Conservation (phyloP, 345 rosid genomes). For the Citrus medica region DNA sequence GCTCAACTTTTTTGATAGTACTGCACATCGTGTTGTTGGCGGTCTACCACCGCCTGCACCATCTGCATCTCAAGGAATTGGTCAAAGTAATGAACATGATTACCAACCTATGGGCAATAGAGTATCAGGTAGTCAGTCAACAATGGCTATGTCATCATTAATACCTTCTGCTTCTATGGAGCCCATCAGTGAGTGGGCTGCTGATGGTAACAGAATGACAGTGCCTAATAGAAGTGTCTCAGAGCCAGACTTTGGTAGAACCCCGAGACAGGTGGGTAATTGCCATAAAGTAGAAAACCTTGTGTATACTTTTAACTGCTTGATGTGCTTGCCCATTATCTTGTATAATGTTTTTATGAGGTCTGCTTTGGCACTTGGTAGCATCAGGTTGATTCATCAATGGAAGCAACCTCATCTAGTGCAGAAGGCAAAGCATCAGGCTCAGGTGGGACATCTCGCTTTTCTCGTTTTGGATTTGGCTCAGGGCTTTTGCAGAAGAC, state of each 20-base stretch:
- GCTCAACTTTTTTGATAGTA: conserved; percentile 75
- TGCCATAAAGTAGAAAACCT: conserved; percentile 1
- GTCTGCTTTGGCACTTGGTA: conserved; percentile 14
- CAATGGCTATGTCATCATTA: conserved; percentile 69
- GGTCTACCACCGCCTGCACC: conserved; percentile 65
- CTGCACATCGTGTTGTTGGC: conserved; percentile 84
- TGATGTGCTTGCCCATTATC: conserved; percentile 5
- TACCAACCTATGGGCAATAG: conserved; percentile 39
- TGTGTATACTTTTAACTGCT: background rate
- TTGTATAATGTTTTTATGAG: conserved; percentile 3
- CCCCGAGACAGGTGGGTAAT: conserved; percentile 62
- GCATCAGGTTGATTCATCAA: conserved; percentile 58
- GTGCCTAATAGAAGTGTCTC: conserved; percentile 75
- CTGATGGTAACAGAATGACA: conserved; percentile 58
- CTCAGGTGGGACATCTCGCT: conserved; percentile 59
- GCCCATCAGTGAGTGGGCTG: conserved; percentile 59
- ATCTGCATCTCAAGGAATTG: conserved; percentile 34
- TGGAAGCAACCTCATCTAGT: conserved; percentile 41
- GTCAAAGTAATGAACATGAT: conserved; percentile 39
- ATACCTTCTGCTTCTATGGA: conserved; percentile 74
- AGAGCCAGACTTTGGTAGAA: conserved; percentile 79
- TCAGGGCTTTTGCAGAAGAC: conserved; percentile 79
- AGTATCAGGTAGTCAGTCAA: conserved; percentile 71
- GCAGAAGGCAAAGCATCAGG: conserved; percentile 56
- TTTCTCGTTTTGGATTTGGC: conserved; percentile 78